phyloP scores from a whole-genome alignment of 1,139 yeast genomes.

The Taphrina betulina region DNA sequence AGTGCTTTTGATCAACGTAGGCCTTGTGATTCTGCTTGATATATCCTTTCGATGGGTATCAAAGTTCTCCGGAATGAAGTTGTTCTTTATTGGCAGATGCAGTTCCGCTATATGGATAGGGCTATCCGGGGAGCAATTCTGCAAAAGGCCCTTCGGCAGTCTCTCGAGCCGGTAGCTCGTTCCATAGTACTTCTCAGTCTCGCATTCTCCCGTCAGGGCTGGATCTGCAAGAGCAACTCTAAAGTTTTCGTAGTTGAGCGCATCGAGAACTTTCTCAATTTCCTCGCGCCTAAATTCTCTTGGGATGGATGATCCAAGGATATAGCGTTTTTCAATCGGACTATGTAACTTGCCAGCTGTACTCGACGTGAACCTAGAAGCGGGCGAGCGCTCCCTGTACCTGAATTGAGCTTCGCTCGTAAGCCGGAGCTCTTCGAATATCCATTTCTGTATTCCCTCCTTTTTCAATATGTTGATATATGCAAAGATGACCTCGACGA shows the following conservation, averaged over 20 bases:
- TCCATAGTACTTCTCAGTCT: constrained; percentile 82
- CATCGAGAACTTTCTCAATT: constrained; percentile 54
- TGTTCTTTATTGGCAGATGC: constrained; percentile 67
- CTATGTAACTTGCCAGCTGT: constrained; percentile 54
- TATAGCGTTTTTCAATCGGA: constrained; percentile 60
- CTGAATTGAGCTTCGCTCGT: constrained; percentile 56
- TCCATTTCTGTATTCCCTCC: constrained; percentile 61
- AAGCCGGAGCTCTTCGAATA: constrained; percentile 53
- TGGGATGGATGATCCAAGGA: constrained; percentile 58
- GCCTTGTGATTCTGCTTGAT: constrained; percentile 48
- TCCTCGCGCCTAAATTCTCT: constrained; percentile 59
- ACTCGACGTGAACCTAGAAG: constrained; percentile 59
- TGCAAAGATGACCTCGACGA: constrained; percentile 62
- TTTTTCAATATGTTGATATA: constrained; percentile 61
- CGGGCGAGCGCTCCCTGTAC: constrained; percentile 64
- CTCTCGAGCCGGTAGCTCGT: constrained; percentile 64
- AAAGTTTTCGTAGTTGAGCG: constrained; percentile 60
- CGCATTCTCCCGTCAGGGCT: constrained; percentile 44
- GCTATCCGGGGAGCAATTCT: constrained; percentile 45
- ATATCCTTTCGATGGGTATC: constrained; percentile 53
- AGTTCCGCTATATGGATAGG: constrained; percentile 49
- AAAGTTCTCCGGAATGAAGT: constrained; percentile 77
- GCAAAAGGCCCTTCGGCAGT: constrained; percentile 48
- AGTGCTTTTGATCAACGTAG: constrained; percentile 51
- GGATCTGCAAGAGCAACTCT: constrained; percentile 53